A percentile compares a stretch with the other conserved stretches of the same genome.
These are phyloP conservation scores for Pharnaceum exiguum DNA, from an alignment of 148 eudicot species.

Conservation along the genomic window DNA sequence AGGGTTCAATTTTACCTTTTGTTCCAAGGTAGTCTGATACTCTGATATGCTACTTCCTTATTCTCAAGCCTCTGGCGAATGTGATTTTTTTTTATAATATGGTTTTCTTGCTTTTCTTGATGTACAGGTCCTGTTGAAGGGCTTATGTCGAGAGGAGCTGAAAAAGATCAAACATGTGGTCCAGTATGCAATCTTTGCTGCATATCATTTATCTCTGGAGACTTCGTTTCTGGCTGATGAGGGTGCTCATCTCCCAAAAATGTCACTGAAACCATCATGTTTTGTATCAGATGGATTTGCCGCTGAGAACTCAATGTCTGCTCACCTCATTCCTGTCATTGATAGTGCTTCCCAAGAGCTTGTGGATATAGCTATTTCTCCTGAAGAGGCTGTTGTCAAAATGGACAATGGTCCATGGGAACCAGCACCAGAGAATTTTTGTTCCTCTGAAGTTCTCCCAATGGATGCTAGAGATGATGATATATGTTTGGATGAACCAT, in stretches of 20 bases:
- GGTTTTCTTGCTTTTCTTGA: not conserved
- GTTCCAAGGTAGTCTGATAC: too few relatives aligned
- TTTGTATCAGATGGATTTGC: slow-evolving; percentile 27
- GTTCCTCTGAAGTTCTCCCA: slow-evolving; percentile 19
- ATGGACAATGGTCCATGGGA: slow-evolving; percentile 25
- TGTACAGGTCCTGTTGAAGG: slow-evolving; percentile 74
- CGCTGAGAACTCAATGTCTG: slow-evolving; percentile 29
- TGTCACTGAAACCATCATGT: slow-evolving; percentile 28
- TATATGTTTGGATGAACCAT: slow-evolving; percentile 24
- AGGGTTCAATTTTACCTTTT: too few relatives aligned
- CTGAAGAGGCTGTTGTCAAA: slow-evolving; percentile 19
- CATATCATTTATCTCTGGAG: slow-evolving; percentile 87
- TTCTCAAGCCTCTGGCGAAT: not conserved
- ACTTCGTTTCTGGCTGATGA: slow-evolving; percentile 95
- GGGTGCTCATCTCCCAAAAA: slow-evolving; percentile 89
- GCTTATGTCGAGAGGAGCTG: slow-evolving; percentile 70
- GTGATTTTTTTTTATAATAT: not conserved
- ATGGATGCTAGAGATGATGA: slow-evolving; percentile 29
- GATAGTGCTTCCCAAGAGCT: slow-evolving; percentile 14
- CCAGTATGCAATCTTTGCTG: slow-evolving; percentile 90
- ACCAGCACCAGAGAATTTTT: slow-evolving; percentile 20
- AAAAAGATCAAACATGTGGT: slow-evolving; percentile 81
- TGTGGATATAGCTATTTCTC: slow-evolving; percentile 14
- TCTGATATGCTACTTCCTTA: too few relatives aligned
- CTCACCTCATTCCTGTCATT: slow-evolving; percentile 21